Evolutionary conservation across 140 eudicot species (phyloP), one percentile per base, ranked within the genome.

Genomic region (Oenanthe javanica): DNA sequence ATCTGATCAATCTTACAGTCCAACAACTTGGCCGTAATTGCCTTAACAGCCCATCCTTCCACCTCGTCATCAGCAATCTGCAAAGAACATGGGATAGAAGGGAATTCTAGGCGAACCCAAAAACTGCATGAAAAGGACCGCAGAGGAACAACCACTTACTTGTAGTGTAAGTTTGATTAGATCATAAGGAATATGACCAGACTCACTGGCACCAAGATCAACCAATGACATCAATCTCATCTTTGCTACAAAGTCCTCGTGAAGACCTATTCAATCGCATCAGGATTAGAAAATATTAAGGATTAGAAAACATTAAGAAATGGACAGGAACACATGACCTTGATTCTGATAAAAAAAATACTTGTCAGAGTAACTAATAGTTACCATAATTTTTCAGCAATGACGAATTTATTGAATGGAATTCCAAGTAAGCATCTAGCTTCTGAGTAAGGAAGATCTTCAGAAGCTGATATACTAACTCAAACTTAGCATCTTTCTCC

Each of bases 1-100:
- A 91, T 91, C 80, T 94, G 98, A 79, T 94, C 97, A 31, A 94
- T 89, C 86, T 91, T 94, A 85, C 98, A 94, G 76, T 90, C 91
- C 6, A 91, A 75, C 78, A 94, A 79, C 88, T 90, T 91, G 42
- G 94, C 88, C 1, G 91, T 82, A 18, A 91, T 89, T 84, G 96
- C 98, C 85, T 91, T 87, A 2, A 94, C 92, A 45, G 91, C 88
- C 97, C 97, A 94, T 13, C 82, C 57, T 84, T 91, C 98, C 79
- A 94, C 98, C 81, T 93, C 98, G 47, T 84, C 83, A 25, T 88
- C 96, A 59, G 87, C 89, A 77, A 91, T 86, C 98, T 92, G 88
- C 18, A 79, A 82, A 48, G 21, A 61, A 52, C 21, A 67, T 27
- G 59, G 18, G 36, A 55, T 43, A 18, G 27, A 81, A 25, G 9